These are phyloP conservation scores for Hypoxylon cercidicola DNA, from an alignment of 495 filamentous ascomycete genomes.

Conservation along the genomic window DNA sequence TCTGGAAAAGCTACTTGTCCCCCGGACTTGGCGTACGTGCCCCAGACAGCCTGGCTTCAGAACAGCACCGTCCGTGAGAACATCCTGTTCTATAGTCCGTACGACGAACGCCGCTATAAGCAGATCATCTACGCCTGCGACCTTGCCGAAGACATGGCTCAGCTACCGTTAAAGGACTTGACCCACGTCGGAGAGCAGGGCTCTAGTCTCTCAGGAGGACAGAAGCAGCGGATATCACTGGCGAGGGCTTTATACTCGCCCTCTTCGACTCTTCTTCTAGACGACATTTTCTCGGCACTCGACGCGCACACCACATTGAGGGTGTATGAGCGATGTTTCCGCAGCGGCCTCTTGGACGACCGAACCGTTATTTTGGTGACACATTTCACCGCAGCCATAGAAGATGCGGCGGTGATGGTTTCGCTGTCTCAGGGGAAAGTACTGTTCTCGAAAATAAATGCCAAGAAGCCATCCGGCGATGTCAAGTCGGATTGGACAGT, in stretches of 20 bases:
- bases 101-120: constrained; percentile 76
- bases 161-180: constrained; percentile 79
- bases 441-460: constrained; percentile 74
- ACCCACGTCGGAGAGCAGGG: constrained; percentile 88
- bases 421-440: constrained; percentile 73
- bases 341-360: constrained; percentile 77
- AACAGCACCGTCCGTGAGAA: constrained; percentile 87
- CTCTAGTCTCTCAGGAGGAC: constrained; percentile 83
- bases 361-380: constrained; percentile 86
- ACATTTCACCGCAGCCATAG: constrained; percentile 77
- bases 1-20: constrained; percentile 74
- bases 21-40: constrained; percentile 81
- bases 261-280: constrained; percentile 77
- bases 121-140: constrained; percentile 80
- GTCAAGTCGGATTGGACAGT: constrained; percentile 2
- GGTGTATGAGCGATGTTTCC: constrained; percentile 82
- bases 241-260: constrained; percentile 82
- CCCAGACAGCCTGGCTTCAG: constrained; percentile 89
- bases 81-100: constrained; percentile 78
- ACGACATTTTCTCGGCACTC: constrained; percentile 86
- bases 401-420: constrained; percentile 70
- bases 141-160: constrained; percentile 79
- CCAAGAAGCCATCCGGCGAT: constrained; percentile 58
- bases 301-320: constrained; percentile 89
- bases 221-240: constrained; percentile 87